Evolutionary conservation across 2,329 filamentous ascomycete species (phyloP).

Genomic region (Dissoconium aciculare): DNA sequence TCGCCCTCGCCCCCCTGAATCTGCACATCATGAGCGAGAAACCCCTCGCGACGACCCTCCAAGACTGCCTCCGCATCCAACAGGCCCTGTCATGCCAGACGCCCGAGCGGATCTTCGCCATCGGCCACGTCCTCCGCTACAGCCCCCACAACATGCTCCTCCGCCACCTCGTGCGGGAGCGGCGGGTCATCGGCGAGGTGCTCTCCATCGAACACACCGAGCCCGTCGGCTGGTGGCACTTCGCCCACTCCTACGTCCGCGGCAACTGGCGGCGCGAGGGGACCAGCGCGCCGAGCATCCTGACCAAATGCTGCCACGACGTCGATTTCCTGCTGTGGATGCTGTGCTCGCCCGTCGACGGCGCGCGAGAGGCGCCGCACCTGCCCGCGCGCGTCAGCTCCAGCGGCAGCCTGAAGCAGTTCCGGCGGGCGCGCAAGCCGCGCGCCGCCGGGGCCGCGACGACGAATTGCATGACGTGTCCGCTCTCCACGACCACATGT

Average conservation of each 20-base stretch:
- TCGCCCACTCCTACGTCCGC: slow-evolving; percentile 74
- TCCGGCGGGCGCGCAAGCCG: slow-evolving; percentile 63
- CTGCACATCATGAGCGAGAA: slow-evolving; percentile 94
- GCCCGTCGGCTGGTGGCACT: slow-evolving; percentile 94
- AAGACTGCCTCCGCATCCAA: slow-evolving; percentile 59
- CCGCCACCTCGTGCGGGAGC: slow-evolving; percentile 58
- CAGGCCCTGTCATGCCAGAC: slow-evolving; percentile 17
- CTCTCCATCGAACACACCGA: slow-evolving; percentile 82
- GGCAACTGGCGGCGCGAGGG: slow-evolving; percentile 86
- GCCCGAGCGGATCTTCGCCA: slow-evolving; percentile 52
- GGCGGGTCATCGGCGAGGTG: slow-evolving; percentile 67
- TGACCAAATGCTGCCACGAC: slow-evolving; percentile 95
- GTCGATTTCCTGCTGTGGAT: slow-evolving; percentile 89
- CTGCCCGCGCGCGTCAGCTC: slow-evolving; percentile 62
- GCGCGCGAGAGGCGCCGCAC: slow-evolving; percentile 32
- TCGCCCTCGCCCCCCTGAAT: slow-evolving; percentile 50
- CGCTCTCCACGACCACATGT: slow-evolving; percentile 58
- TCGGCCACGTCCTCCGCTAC: slow-evolving; percentile 87
- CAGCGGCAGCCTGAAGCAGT: slow-evolving; percentile 61
- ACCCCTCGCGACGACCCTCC: slow-evolving; percentile 65
- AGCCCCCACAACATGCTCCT: slow-evolving; percentile 83
- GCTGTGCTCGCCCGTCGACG: slow-evolving; percentile 39
- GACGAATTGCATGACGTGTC: slow-evolving; percentile 68
- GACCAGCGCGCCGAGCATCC: slow-evolving; percentile 60
- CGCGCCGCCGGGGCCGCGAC: slow-evolving; percentile 57